Evolutionary conservation across 345 rosid genomes (phyloP).

Genomic region (Populus ilicifolia): DNA sequence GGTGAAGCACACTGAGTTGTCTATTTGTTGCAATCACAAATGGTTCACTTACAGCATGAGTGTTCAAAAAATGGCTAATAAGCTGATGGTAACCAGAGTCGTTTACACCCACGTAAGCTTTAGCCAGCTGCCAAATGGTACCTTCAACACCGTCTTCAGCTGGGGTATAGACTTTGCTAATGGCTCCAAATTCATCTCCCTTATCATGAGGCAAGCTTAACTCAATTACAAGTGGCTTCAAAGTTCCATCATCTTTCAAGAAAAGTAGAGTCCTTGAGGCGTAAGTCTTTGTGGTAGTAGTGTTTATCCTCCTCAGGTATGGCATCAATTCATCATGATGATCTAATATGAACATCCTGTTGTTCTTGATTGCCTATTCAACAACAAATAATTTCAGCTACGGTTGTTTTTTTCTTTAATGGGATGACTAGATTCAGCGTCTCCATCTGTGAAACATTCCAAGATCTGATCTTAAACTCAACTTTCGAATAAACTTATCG

Average conservation of each 20-base stretch:
- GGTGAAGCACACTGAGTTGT: conserved; percentile 38
- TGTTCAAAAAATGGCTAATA: conserved; percentile 71
- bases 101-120: conserved; percentile 73
- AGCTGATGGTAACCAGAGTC: conserved; percentile 87
- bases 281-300: conserved; percentile 56
- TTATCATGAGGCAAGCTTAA: conserved; percentile 66
- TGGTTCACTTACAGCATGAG: conserved; percentile 39
- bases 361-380: conserved; percentile 50
- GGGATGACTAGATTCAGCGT: neutral
- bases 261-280: conserved; percentile 69
- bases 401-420: neutral
- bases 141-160: conserved; percentile 52
- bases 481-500: neutral
- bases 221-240: conserved; percentile 75
- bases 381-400: neutral
- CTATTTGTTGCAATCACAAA: conserved; percentile 40
- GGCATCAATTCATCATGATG: conserved; percentile 76
- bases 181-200: conserved; percentile 55
- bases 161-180: conserved; percentile 62
- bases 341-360: conserved; percentile 63
- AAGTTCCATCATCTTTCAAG: conserved; percentile 62
- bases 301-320: conserved; percentile 54
- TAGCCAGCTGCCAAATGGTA: conserved; percentile 77
- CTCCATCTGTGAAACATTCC: neutral
- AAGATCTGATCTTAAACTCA: neutral